These are phyloP conservation scores for Candida montana DNA, from an alignment of 805 yeast genomes.

Conservation along the genomic window DNA sequence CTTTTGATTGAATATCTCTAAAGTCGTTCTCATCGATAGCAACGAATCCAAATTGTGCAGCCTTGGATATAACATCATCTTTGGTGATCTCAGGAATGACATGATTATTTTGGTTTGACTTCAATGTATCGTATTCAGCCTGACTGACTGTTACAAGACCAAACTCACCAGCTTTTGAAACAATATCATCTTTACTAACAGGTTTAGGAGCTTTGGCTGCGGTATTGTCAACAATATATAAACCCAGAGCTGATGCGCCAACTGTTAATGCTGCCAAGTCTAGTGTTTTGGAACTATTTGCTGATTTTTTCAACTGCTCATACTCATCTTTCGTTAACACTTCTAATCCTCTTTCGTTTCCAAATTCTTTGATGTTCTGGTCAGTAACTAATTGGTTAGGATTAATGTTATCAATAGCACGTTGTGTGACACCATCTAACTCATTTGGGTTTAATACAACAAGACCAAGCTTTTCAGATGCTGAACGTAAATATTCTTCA, in stretches of 20 bases:
- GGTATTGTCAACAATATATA: constrained; percentile 1
- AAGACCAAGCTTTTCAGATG: constrained; percentile 11
- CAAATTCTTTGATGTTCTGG: constrained; percentile 5
- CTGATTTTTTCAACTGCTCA: constrained; percentile 2
- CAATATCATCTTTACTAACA: constrained; percentile 11
- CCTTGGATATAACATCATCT: constrained; percentile 11
- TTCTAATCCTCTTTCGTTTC: constrained; percentile 2
- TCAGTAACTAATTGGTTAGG: background rate
- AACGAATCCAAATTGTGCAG: constrained; percentile 28
- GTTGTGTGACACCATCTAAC: constrained; percentile 8
- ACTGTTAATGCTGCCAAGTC: constrained; percentile 3
- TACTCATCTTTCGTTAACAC: constrained; percentile 6
- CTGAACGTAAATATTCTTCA: constrained; percentile 15
- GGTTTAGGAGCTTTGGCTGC: background rate
- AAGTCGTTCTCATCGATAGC: constrained; percentile 32
- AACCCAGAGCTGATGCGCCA: constrained; percentile 10
- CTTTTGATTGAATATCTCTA: constrained; percentile 20
- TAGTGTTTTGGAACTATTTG: background rate
- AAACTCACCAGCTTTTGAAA: constrained; percentile 13
- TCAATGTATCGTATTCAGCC: constrained; percentile 1
- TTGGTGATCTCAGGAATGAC: constrained; percentile 3
- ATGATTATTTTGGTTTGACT: background rate
- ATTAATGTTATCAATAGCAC: constrained; percentile 10
- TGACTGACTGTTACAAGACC: constrained; percentile 3
- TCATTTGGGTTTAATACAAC: constrained; percentile 22